Conservation (phyloP, 2,329 filamentous ascomycete species). For the Ascochyta clinopodiicola region DNA sequence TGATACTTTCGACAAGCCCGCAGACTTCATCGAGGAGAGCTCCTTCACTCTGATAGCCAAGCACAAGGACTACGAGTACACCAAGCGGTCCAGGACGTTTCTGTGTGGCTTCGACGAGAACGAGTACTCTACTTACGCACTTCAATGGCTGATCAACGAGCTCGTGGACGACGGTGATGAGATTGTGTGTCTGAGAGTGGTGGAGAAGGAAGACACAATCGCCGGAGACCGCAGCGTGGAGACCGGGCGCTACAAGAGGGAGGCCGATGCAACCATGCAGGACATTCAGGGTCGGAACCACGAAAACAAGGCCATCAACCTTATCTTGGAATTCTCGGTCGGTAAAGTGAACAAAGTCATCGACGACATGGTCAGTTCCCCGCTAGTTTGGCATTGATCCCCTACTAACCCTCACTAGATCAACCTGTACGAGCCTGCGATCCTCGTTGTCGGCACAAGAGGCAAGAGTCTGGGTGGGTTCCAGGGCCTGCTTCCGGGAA, state of each 20-base stretch:
- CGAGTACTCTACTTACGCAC: slow-evolving; percentile 87
- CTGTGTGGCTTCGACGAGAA: slow-evolving; percentile 92
- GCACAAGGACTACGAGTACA: slow-evolving; percentile 83
- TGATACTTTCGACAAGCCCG: slow-evolving; percentile 73
- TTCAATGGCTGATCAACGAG: slow-evolving; percentile 92
- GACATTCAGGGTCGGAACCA: slow-evolving; percentile 81
- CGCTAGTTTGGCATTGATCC: slow-evolving; percentile 7
- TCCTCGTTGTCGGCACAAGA: slow-evolving; percentile 87
- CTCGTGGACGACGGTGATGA: slow-evolving; percentile 93
- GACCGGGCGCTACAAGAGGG: slow-evolving; percentile 74
- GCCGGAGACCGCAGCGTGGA: slow-evolving; percentile 66
- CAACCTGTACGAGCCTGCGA: slow-evolving; percentile 87
- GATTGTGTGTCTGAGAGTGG: slow-evolving; percentile 85
- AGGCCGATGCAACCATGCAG: slow-evolving; percentile 76
- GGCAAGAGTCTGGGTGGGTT: slow-evolving; percentile 85
- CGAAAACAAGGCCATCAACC: slow-evolving; percentile 80
- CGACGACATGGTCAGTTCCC: slow-evolving; percentile 74
- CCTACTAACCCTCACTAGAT: slow-evolving; percentile 64
- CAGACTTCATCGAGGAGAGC: slow-evolving; percentile 62
- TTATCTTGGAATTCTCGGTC: slow-evolving; percentile 85
- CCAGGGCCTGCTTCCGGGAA: slow-evolving; percentile 84
- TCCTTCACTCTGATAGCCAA: slow-evolving; percentile 85
- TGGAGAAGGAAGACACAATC: slow-evolving; percentile 81
- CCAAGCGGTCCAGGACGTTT: slow-evolving; percentile 83
- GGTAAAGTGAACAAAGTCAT: slow-evolving; percentile 91